These are phyloP conservation scores for Mortierella antarctica DNA, from an alignment of 192 early-diverging fungal species.

Conservation along the genomic window DNA sequence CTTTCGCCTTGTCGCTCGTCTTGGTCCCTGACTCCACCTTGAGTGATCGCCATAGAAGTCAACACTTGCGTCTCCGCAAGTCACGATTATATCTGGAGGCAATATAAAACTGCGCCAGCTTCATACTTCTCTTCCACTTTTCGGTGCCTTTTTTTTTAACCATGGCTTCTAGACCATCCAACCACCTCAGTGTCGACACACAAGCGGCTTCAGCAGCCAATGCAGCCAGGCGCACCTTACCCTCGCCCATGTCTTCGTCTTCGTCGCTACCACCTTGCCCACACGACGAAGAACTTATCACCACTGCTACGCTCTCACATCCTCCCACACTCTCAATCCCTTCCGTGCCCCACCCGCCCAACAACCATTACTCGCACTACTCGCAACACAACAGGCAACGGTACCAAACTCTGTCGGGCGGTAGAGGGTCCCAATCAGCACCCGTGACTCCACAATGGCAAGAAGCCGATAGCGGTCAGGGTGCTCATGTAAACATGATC, in stretches of 20 bases:
- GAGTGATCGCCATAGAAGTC: too few species aligned
- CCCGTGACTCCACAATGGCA: slow-evolving; percentile 13
- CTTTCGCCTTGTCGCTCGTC: too few species aligned
- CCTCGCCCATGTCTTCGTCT: slow-evolving; percentile 39
- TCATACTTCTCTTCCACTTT: too few species aligned
- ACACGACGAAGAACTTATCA: slow-evolving; percentile 30
- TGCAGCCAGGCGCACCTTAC: slow-evolving; percentile 18
- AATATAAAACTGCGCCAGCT: too few species aligned
- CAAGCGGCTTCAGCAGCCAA: slow-evolving; percentile 16
- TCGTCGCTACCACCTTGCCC: slow-evolving; percentile 15
- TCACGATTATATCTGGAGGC: too few species aligned
- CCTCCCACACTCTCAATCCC: slow-evolving; percentile 32
- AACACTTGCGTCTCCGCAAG: too few species aligned
- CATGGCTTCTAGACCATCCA: slow-evolving; percentile 20
- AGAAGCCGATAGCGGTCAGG: slow-evolving; percentile 2
- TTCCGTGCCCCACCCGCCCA: slow-evolving; percentile 19
- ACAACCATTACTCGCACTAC: slow-evolving; percentile 26
- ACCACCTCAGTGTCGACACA: slow-evolving; percentile 36
- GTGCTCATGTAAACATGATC: slow-evolving; percentile 8
- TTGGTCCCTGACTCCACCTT: too few species aligned
- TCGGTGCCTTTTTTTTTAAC: not conserved
- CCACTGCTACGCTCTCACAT: slow-evolving; percentile 33
- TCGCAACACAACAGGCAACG: slow-evolving; percentile 24
- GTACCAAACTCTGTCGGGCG: slow-evolving; percentile 28
- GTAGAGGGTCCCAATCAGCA: slow-evolving; percentile 2